Evolutionary conservation across 352 stramenopile genomes (phyloP), one percentile per base, ranked within the genome.

Genomic region (Aphanomyces invadans): DNA sequence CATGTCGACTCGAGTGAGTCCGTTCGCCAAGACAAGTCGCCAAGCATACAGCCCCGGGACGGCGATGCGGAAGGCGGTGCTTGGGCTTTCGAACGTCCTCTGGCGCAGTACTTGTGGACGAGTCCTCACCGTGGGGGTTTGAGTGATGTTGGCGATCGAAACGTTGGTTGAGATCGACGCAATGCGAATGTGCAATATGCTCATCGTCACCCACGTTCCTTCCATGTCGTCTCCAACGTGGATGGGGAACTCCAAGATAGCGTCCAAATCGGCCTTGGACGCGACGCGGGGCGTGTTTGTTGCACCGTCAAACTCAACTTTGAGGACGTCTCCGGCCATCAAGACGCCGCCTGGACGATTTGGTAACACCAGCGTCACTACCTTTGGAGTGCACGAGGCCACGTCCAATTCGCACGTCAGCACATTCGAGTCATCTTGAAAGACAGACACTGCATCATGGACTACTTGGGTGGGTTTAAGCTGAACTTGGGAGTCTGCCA

Each of bases 201-300:
- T 73, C n/a, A 19, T 72, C 75, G 48, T 89, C 57, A 1, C 53
- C 66, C 11, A 65, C 70, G 77, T 80, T 87, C 15, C 31, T 31
- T 0, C 77, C 77, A 36, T 62, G 12, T 76, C 70, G 23, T 86
- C 74, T 42, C 81, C 83, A 65, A 92, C 59, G 64, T 90, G 87
- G 36, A 74, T 70, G 7, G 76, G 71, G 59, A 92, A 87, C 12
- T 19, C 31, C 2, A 92, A 71, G 52, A 86, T 77, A 1, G 31
- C 32, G 33, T 75, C 70, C n/a, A 92, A 75, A 2, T 74, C 68
- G 4, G 73, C 29, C 17, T 75, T 79, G 0, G 73, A 71, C 4
- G 17, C 32, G 2, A 65, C 73, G 21, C 49, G 48, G 23, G 81
- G 81, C 10, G 64, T 67, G 48, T 84, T 90, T 4, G 83, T 92